These are phyloP conservation scores for Ciborinia camelliae DNA, from an alignment of 2,329 filamentous ascomycete genomes.

Conservation along the genomic window DNA sequence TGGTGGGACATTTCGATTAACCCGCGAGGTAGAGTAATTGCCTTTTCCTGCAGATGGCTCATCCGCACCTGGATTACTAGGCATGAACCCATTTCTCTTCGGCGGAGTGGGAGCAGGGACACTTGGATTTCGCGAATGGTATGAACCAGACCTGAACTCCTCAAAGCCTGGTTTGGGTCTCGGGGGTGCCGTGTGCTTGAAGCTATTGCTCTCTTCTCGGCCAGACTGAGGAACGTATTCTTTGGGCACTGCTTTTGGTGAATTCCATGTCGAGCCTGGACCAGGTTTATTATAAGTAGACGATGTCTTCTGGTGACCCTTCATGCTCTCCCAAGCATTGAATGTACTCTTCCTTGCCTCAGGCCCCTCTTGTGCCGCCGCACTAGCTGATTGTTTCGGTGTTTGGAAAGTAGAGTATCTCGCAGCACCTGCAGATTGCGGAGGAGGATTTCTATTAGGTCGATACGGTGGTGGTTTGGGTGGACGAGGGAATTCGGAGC, in stretches of 20 bases:
- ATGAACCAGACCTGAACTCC: conserved; percentile 25
- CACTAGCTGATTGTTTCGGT: conserved; percentile 31
- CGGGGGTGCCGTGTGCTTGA: conserved; percentile 24
- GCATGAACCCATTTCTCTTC: conserved; percentile 37
- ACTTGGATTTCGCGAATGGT: conserved; percentile 29
- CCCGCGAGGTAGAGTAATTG: conserved; percentile 35
- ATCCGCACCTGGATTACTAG: conserved; percentile 35
- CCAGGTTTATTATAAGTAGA: conserved; percentile 14
- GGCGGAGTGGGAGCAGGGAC: conserved; percentile 22
- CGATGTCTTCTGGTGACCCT: conserved; percentile 21
- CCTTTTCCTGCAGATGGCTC: conserved; percentile 36
- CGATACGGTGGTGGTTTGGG: conserved; percentile 35
- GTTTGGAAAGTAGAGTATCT: conserved; percentile 36
- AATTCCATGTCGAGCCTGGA: conserved; percentile 23
- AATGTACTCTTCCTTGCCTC: conserved; percentile 35
- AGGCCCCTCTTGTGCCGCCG: conserved; percentile 33
- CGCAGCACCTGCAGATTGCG: conserved; percentile 35
- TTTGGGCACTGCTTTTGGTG: conserved; percentile 30
- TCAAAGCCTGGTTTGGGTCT: conserved; percentile 27
- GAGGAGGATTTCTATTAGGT: conserved; percentile 23
- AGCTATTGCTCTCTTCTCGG: conserved; percentile 29
- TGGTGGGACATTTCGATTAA: conserved; percentile 28
- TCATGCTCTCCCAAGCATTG: conserved; percentile 37
- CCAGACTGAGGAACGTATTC: conserved; percentile 28
- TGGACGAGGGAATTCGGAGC: conserved; percentile 34